Base-by-base conservation (phyloP, 2,329 filamentous ascomycete genomes). In the Purpureocillium lavendulum region DNA sequence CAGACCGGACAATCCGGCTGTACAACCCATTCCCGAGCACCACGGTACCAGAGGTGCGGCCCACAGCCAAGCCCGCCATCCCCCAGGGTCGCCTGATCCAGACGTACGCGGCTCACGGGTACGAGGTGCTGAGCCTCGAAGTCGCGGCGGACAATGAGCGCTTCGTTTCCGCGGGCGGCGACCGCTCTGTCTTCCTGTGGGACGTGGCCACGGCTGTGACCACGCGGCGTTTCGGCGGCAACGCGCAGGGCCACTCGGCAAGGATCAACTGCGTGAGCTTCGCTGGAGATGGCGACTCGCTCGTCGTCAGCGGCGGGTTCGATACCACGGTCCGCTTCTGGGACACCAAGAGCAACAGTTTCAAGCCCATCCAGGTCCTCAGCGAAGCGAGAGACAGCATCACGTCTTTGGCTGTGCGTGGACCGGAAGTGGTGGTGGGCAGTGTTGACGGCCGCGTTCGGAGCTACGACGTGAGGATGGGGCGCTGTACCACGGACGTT, bases 181-280 rank as follows among this genome's bases (percentile, higher is more conserved):
- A 98, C 66, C 85, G 90, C 51, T 73, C 77, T 45, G 87, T 95
- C 0, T 96, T 96, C 57, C 71, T 96, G 5, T 97, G 92, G 92
- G 92, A 98, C 61, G 92, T 97, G 0, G 72, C 82, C 35, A 84
- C 81, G 3, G 87, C 84, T 14, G 72, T 77, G 50, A 95, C 90
- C 4, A 66, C 84, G 18, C 75, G 86, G 16, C 75, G 92, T 21
- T 92, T 90, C 61, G 71, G 71, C 14, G 73, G 74, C 16, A 73
- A 72, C 42, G 57, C 58, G 29, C 60, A 71, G 31, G 84, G 82
- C 0, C 86, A 92, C 61, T 71, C 70, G 3, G 77, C 78, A 33
- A 70, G 88, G 26, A 73, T 97, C 40, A 94, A 96, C 58, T 74
- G 78, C 34, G 85, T 90, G 4, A 69, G 74, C 2, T 94, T 94